These are phyloP conservation scores for Rehmannia glutinosa DNA, from an alignment of 257 asterid genomes.

Conservation along the genomic window DNA sequence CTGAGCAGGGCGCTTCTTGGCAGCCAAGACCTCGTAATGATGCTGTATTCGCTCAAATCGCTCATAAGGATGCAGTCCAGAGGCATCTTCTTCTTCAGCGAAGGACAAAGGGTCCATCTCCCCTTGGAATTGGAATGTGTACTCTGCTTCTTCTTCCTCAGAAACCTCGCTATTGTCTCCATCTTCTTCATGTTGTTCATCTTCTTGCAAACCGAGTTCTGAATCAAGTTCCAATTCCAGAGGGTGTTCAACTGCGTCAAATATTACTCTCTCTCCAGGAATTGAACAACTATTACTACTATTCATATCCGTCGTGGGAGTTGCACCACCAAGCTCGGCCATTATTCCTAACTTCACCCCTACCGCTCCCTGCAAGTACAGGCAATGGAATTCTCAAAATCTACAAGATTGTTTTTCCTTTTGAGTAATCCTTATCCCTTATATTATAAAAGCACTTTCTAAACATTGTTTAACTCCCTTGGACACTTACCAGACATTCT, in stretches of 20 bases:
- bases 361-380: not conserved
- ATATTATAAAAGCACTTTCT: too few relatives aligned
- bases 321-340: conserved; percentile 5
- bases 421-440: too few relatives aligned
- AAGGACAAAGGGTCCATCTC: conserved; percentile 76
- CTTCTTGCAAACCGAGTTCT: conserved; percentile 18
- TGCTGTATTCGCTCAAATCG: conserved; percentile 61
- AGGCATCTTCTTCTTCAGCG: conserved; percentile 55
- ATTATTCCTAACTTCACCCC: not conserved
- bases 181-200: conserved; percentile 21
- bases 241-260: conserved; percentile 39
- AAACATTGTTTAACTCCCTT: too few relatives aligned
- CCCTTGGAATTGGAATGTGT: conserved; percentile 50
- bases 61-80: conserved; percentile 66
- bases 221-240: conserved; percentile 30
- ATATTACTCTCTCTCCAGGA: not conserved
- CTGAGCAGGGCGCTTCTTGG: conserved; percentile 56
- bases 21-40: conserved; percentile 58
- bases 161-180: conserved; percentile 37
- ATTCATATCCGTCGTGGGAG: not conserved
- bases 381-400: not conserved
- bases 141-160: conserved; percentile 48
- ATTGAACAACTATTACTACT: not conserved
- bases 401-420: not conserved
- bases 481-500: too few relatives aligned